Evolutionary conservation across 2,329 filamentous ascomycete species (phyloP).

Genomic region (Nigrograna mackinnonii): DNA sequence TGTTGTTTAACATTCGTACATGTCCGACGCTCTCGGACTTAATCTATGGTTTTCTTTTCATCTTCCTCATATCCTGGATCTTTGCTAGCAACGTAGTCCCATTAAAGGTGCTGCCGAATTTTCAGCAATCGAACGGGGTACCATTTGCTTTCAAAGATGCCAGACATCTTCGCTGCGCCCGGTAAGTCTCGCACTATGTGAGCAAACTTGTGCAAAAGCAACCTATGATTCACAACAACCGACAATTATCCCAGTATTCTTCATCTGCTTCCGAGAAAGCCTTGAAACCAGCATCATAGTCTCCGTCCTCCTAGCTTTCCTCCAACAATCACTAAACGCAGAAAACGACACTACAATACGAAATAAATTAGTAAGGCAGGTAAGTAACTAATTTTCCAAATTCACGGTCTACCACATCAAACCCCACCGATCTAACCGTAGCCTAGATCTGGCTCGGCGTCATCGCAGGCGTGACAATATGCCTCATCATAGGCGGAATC

Average conservation of each 20-base stretch:
- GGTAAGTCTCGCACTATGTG: slow-evolving; percentile 37
- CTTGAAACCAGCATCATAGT: slow-evolving; percentile 84
- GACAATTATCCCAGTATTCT: slow-evolving; percentile 73
- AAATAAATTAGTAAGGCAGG: slow-evolving; percentile 70
- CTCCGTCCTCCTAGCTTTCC: slow-evolving; percentile 81
- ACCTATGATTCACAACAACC: not conserved
- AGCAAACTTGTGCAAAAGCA: not conserved
- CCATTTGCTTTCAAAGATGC: slow-evolving; percentile 53
- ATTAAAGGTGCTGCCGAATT: too few relatives aligned
- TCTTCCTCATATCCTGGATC: too few relatives aligned
- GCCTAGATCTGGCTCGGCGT: slow-evolving; percentile 72
- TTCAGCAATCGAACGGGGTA: too few relatives aligned
- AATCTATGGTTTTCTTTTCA: too few relatives aligned
- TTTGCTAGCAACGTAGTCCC: too few relatives aligned
- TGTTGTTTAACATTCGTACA: too few relatives aligned
- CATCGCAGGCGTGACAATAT: slow-evolving; percentile 63
- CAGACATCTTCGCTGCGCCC: slow-evolving; percentile 74
- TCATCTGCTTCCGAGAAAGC: slow-evolving; percentile 85
- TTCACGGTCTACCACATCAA: too few relatives aligned
- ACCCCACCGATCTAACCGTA: too few relatives aligned
- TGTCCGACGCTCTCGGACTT: too few relatives aligned
- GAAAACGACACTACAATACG: slow-evolving; percentile 64
- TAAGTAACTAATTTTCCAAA: too few relatives aligned
- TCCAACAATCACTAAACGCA: slow-evolving; percentile 78
- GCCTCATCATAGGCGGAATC: slow-evolving; percentile 64